phyloP scores from a whole-genome alignment of 2,329 filamentous ascomycete species.

The Alternaria ventricosa region DNA sequence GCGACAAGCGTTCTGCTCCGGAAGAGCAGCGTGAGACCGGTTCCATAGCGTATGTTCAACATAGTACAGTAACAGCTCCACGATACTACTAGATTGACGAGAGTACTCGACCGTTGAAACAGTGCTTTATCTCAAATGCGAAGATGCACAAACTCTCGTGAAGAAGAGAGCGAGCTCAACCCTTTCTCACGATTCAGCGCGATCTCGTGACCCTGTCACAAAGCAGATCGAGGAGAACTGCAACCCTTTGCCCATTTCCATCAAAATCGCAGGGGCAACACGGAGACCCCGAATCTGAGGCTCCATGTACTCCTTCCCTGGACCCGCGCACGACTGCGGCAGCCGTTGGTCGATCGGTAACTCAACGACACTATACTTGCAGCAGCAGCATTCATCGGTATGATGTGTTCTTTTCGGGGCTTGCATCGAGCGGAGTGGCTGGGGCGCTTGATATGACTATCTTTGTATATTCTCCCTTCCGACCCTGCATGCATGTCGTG shows the following conservation, averaged over 20 bases:
- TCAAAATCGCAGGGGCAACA: slow-evolving; percentile 13
- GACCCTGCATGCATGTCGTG: slow-evolving; percentile 3
- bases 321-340: slow-evolving; percentile 12
- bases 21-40: slow-evolving; percentile 3
- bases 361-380: slow-evolving; percentile 5
- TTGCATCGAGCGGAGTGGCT: background rate
- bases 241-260: background rate
- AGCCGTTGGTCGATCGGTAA: slow-evolving; percentile 18
- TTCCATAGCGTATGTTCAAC: slow-evolving; percentile 21
- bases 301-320: slow-evolving; percentile 9
- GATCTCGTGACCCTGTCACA: background rate
- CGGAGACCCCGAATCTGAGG: slow-evolving; percentile 17
- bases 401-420: slow-evolving; percentile 4
- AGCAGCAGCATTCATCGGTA: background rate
- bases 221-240: background rate
- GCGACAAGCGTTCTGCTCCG: background rate
- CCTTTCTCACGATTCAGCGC: background rate
- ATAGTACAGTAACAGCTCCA: slow-evolving; percentile 18
- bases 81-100: slow-evolving; percentile 2
- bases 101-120: background rate
- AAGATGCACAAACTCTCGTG: background rate
- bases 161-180: background rate
- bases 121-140: background rate
- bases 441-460: background rate
- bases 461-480: slow-evolving; percentile 2